Conservation (phyloP, 257 asterid genomes). For the Solanum neorickii region DNA sequence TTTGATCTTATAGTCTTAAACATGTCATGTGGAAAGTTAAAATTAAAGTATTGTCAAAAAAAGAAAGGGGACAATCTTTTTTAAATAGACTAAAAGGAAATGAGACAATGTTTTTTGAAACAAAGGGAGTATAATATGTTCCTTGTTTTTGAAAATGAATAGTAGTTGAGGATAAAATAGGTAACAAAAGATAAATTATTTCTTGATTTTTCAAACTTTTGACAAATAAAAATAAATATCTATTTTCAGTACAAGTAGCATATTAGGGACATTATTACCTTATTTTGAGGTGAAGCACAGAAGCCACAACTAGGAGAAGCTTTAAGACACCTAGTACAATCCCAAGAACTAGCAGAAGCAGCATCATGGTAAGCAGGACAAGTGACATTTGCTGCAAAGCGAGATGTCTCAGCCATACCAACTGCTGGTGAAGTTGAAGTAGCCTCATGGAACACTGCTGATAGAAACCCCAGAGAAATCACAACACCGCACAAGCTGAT, state of each 20-base stretch:
- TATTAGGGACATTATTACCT: slow-evolving; percentile 4
- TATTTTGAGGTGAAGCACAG: slow-evolving; percentile 24
- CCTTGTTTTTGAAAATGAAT: too few species aligned
- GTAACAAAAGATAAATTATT: background rate
- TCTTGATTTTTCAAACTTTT: too few species aligned
- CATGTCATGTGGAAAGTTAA: too few species aligned
- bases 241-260: background rate
- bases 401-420: slow-evolving; percentile 14
- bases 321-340: slow-evolving; percentile 34
- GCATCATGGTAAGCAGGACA: slow-evolving; percentile 21
- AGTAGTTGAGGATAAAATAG: background rate
- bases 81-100: too few species aligned
- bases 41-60: too few species aligned
- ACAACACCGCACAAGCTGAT: slow-evolving; percentile 23
- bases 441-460: slow-evolving; percentile 25
- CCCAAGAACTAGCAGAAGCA: slow-evolving; percentile 12
- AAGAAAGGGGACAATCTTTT: too few species aligned
- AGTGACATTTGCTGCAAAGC: slow-evolving; percentile 1
- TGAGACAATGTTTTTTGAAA: too few species aligned
- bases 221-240: too few species aligned
- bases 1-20: too few species aligned
- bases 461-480: slow-evolving; percentile 23
- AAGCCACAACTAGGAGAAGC: slow-evolving; percentile 32
- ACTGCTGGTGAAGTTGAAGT: slow-evolving; percentile 23
- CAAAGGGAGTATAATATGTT: too few species aligned